Percentiles rank a stretch among this genome's conserved stretches.
Conservation (phyloP, 2,329 filamentous ascomycete species). For the Alternaria ethzedia region DNA sequence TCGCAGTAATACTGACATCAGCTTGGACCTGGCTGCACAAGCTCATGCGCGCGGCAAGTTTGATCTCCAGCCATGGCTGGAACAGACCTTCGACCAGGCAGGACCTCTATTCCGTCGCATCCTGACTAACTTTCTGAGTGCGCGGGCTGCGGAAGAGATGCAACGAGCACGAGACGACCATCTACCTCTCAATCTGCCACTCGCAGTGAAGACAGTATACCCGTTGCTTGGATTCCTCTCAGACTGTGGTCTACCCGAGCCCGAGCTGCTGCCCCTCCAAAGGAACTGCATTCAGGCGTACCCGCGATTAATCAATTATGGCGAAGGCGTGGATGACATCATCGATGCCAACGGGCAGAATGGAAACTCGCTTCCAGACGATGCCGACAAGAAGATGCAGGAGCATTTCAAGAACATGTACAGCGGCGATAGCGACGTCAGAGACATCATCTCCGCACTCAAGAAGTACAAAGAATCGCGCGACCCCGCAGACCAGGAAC, state of each 20-base stretch:
- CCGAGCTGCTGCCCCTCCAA: constrained; percentile 81
- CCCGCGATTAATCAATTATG: constrained; percentile 94
- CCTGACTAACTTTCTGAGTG: constrained; percentile 79
- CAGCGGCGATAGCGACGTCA: constrained; percentile 83
- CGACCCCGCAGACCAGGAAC: constrained; percentile 84
- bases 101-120: constrained; percentile 72
- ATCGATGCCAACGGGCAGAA: constrained; percentile 84
- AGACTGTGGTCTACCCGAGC: constrained; percentile 62
- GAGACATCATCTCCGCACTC: constrained; percentile 83
- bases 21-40: constrained; percentile 83
- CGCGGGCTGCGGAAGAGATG: constrained; percentile 83
- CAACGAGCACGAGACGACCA: constrained; percentile 74
- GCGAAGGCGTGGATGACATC: constrained; percentile 88
- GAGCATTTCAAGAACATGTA: constrained; percentile 99
- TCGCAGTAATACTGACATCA: constrained; percentile 80
- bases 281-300: constrained; percentile 90
- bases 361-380: constrained; percentile 79
- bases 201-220: constrained; percentile 85
- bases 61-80: constrained; percentile 81
- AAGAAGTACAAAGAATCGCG: constrained; percentile 87
- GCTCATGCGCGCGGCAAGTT: constrained; percentile 82
- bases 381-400: constrained; percentile 91
- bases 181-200: constrained; percentile 71
- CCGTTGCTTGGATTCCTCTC: constrained; percentile 77
- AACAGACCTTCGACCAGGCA: constrained; percentile 69